Base-by-base conservation (phyloP, 371 early-diverging fungal species). In the Chytridium lagenaria region DNA sequence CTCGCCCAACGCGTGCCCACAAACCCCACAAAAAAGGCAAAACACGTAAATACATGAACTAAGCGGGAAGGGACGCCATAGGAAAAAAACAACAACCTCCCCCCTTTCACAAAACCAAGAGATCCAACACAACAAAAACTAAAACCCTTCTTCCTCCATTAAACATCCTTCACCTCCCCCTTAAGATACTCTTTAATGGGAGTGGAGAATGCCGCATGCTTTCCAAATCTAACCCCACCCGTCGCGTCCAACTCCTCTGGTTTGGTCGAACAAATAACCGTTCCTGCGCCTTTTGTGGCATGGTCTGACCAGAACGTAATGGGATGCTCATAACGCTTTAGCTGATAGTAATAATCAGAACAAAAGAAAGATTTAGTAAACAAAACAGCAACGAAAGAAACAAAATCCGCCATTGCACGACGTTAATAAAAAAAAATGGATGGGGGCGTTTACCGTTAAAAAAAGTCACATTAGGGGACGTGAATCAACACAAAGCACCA, bases 221-320 rank as follows among this genome's bases (percentile, higher is more conserved):
- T 63, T 2, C 85, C 85, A 75, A 85, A 85, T 59, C 52, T 37
- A 2, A 77, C 70, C 2, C 71, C 68, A 59, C 5, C 30, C 26
- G 50, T 50, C 26, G 36, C 52, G 1, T 51, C 30, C n/a, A 33
- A 36, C 36, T 59, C 67, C 22, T 75, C 69, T 33, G 74, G 15
- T 37, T 34, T 59, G 16, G 57, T 10, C 61, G 78, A 75, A 69
- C 75, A 76, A 36, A 77, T 77, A 2, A 75, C 76, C 7, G 78
- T 77, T 5, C 81, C 78, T 39, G 49, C 31, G 2, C 78, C 83
- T 59, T 71, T 77, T 3, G 50, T 66, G 1, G 85, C 85, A 50
- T 74, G 75, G 66, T 81, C 81, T n/a, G 76, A 69, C 85, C 85
- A 85, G 69, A 85, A 85, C 0, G 85, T 83, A 68, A 82, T 78